Base-by-base conservation (phyloP, 331 rosid species). In the Malus hybrid region DNA sequence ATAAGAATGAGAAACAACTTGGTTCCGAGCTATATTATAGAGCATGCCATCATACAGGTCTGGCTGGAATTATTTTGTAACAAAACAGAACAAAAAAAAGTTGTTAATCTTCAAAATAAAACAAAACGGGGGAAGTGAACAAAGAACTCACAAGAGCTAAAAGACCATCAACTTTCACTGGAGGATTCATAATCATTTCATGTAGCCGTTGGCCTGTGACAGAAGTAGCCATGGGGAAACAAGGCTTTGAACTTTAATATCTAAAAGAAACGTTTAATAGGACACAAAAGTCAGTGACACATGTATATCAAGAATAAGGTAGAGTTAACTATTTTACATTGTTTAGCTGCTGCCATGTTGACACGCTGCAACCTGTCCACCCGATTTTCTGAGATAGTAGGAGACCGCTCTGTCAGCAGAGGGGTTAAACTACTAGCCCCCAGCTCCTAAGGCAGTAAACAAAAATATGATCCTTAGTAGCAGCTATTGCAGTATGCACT, bases 341-440 rank as follows among this genome's bases (percentile, higher is more conserved):
- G 98, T 86, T 93, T 94, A 57, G 97, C 79, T 56, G 98, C 98
- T 73, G 98, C 98, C 73, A 94, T 77, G 79, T 86, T 85, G 68
- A 94, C 93, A 54, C 96, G 93, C 78, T 90, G 86, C 85, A 90
- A 85, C 79, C 98, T 88, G 77, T 91, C 93, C 64, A 83, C 81
- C 65, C 95, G 89, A 74, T 79, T 88, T 74, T 90, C 96, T 29
- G 98, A 85, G 76, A 94, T 82, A 73, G 89, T 80, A 39, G 90
- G 82, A 82, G 96, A 94, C 44, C 93, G 95, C 75, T 91, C 97
- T 32, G 98, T 90, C 83, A 94, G 80, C 64, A 94, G 81, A 64
- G 98, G 97, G 60, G 96, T 94, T 50, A 94, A 87, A 73, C 97
- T 94, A 80, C 76, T 81, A 70, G 96, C 98, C 69, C 98, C 98